Conservation (phyloP, 148 eudicot species). For the Rhododendron ferrugineum region DNA sequence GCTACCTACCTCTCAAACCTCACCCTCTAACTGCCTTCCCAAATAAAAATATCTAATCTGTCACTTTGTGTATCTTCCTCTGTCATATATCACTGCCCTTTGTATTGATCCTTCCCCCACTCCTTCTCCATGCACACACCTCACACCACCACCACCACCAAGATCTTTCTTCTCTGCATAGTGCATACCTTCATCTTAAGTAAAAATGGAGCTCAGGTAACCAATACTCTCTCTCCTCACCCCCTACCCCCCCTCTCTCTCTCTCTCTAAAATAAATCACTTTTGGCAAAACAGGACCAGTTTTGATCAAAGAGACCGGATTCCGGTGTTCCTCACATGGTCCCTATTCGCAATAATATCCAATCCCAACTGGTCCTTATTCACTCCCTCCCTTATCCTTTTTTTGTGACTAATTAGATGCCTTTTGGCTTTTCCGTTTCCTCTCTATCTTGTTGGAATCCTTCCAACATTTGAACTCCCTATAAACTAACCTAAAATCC, state of each 20-base stretch:
- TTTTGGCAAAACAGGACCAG: constrained; percentile 7
- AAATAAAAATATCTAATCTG: constrained; percentile 3
- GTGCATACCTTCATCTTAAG: not conserved
- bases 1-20: constrained; percentile 14
- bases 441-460: constrained; percentile 14
- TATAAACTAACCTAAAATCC: not conserved
- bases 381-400: not conserved
- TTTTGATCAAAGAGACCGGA: constrained; percentile 2
- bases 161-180: not conserved
- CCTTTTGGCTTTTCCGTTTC: not conserved
- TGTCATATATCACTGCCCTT: not conserved
- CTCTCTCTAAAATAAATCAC: not conserved
- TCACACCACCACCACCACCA: not conserved
- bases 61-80: not conserved
- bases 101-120: not conserved
- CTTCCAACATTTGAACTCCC: not conserved
- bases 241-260: not conserved
- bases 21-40: not conserved
- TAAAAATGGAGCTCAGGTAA: constrained; percentile 9
- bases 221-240: not conserved
- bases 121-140: not conserved
- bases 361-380: not conserved
- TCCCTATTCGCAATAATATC: constrained; percentile 11
- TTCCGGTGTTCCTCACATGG: constrained; percentile 11
- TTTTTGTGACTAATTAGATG: constrained; percentile 4